Conservation (phyloP, 768 basidiomycete genomes). For the Amanita thiersii region DNA sequence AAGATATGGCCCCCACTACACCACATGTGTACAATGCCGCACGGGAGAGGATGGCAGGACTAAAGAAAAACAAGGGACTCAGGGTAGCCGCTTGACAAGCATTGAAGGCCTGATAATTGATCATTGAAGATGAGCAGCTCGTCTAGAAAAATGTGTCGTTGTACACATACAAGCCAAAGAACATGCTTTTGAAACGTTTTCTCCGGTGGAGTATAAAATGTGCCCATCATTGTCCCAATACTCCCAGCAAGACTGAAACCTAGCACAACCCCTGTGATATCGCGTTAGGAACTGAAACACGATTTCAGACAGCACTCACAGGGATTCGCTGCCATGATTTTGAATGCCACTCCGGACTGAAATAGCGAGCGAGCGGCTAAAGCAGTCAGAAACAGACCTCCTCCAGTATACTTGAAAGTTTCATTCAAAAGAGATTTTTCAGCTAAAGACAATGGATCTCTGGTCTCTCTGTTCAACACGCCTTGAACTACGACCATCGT, state of each 20-base stretch:
- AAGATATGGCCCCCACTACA: conserved; percentile 78
- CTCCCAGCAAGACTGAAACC: conserved; percentile 73
- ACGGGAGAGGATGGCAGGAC: conserved; percentile 75
- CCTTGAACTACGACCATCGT: conserved; percentile 55
- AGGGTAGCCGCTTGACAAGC: conserved; percentile 81
- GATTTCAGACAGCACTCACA: conserved; percentile 33
- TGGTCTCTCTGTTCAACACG: conserved; percentile 72
- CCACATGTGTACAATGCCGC: conserved; percentile 86
- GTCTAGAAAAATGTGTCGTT: neutral
- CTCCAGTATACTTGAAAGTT: conserved; percentile 79
- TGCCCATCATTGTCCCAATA: conserved; percentile 83
- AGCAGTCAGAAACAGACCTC: conserved; percentile 70
- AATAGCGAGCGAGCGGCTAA: conserved; percentile 75
- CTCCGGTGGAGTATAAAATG: conserved; percentile 72
- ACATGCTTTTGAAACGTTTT: conserved; percentile 69
- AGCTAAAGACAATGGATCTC: conserved; percentile 50
- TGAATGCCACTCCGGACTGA: conserved; percentile 55
- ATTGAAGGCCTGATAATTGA: conserved; percentile 59
- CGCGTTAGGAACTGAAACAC: neutral
- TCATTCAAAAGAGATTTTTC: conserved; percentile 70
- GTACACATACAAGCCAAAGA: conserved; percentile 67
- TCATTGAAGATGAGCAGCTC: conserved; percentile 3
- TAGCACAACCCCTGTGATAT: conserved; percentile 62
- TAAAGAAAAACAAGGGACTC: conserved; percentile 84
- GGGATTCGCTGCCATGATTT: conserved; percentile 79